Conservation (phyloP, 1,284 basidiomycete genomes). For the Moesziomyces aphidis region DNA sequence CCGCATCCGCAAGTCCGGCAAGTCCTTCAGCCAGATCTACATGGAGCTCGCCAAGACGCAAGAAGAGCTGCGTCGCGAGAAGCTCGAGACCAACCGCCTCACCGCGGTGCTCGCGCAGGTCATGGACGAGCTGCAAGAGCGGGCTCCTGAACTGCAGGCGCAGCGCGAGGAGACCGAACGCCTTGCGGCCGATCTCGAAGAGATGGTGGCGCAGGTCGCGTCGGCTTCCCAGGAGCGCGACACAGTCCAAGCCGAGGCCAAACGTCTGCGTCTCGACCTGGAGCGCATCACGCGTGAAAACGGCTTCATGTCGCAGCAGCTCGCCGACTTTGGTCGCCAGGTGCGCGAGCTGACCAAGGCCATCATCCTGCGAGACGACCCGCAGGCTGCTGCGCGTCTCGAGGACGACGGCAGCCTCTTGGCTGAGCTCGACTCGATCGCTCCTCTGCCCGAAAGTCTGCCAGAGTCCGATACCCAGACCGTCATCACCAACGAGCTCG, state of each 20-base stretch:
- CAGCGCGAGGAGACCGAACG: conserved; percentile 64
- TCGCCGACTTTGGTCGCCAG: conserved; percentile 88
- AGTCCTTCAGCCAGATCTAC: conserved; percentile 90
- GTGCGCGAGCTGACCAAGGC: conserved; percentile 83
- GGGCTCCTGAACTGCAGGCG: conserved; percentile 60
- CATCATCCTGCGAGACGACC: conserved; percentile 82
- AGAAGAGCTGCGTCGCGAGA: conserved; percentile 81
- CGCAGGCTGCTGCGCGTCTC: conserved; percentile 79
- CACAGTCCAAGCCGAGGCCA: conserved; percentile 71
- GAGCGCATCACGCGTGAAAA: conserved; percentile 74
- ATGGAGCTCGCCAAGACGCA: conserved; percentile 86
- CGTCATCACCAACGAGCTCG: conserved; percentile 88
- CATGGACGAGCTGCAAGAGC: conserved; percentile 62
- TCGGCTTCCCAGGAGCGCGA: conserved; percentile 52
- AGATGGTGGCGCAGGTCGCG: conserved; percentile 43
- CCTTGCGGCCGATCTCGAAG: conserved; percentile 55
- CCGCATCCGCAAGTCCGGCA: conserved; percentile 71
- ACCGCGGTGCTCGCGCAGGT: conserved; percentile 59
- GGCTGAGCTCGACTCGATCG: conserved; percentile 55
- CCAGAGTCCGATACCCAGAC: conserved; percentile 66
- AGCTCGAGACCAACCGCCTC: conserved; percentile 65
- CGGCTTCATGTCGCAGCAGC: conserved; percentile 74
- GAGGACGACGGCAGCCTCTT: conserved; percentile 72
- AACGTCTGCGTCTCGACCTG: conserved; percentile 76
- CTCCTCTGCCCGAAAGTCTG: conserved; percentile 29